Evolutionary conservation across 768 basidiomycete genomes (phyloP), one percentile per base, ranked within the genome.

Genomic region (Suillus decipiens): DNA sequence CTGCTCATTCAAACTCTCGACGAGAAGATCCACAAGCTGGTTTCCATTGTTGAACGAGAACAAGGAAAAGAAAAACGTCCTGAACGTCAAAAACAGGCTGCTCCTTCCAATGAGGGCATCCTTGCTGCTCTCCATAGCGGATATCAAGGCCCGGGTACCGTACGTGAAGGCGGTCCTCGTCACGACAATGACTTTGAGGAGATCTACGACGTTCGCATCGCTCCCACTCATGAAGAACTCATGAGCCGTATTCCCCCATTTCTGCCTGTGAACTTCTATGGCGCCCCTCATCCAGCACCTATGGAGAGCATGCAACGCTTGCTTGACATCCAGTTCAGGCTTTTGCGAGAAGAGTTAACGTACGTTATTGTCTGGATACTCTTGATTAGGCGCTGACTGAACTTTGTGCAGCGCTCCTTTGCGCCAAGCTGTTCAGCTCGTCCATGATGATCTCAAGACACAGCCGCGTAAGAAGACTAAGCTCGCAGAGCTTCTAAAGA

Each of bases 321-420:
- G 24, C 75, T 92, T 12, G 92, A 93, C 62, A 82, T 88, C 4
- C 89, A 93, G 66, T 93, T 89, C 72, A 84, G 91, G 39, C 79
- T 92, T 0, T 75, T 93, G 41, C 79, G 91, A 42, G 91, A 92
- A 66, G 91, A 93, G 61, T 74, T 89, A 19, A 88, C 82, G 84
- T 89, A 67, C 28, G 84, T 70, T 8, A 17, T 6, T n/a, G 2
- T 2, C 4, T 51, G 51, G 24, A 8, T 43, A 47, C 10, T 56
- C 55, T 28, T 28, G 1, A 24, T 39, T 28, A 28, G n/a, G 14
- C 22, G 7, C n/a, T 39, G 19, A 55, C 39, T 55, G 43, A 41
- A 65, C 41, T 50, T 51, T 42, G 42, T 61, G 2, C 57, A 87
- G 86, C 5, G 85, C 86, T 0, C 81, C 86, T 0, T 69, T 88